Evolutionary conservation across 352 stramenopile species (phyloP), one percentile per base, ranked within the genome.

Genomic region (Phytophthora sp.): DNA sequence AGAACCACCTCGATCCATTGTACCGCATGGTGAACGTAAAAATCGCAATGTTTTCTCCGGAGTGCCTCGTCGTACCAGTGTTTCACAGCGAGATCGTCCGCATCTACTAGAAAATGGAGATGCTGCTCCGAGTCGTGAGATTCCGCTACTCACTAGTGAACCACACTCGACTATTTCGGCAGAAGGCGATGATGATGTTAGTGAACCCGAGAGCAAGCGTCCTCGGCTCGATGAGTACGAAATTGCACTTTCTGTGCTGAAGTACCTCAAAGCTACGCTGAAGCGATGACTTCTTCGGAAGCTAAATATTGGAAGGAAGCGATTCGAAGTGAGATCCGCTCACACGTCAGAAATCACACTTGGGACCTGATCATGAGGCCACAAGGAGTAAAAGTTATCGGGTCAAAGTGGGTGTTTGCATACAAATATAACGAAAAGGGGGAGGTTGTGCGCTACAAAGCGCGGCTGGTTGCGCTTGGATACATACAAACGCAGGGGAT

Each of bases 391-490:
- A 75, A 78, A 28, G 32, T 63, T 1, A 57, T 78, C 23, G 55
- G 59, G 3, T 61, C 8, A 27, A 67, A 71, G 35, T 72, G 51
- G 71, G 49, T 76, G 1, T 79, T 69, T 34, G 51, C 55, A 10
- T 21, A 18, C 8, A 74, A 78, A 38, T 38, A 27, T 20, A 34
- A 79, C 18, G 55, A 66, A 23, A 48, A 41, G 13, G 60, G 54
- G n/a, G 44, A 71, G 9, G 34, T 69, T 21, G 15, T 42, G 18
- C 58, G 62, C 20, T 76, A 53, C 55, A 79, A 79, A 32, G 60
- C 66, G n/a, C 46, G 66, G 1, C 26, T 76, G 1, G 49, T 73
- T n/a, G 38, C 60, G 20, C 54, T 66, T 17, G 70, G 65, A 13
- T 78, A 49, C 54, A n/a, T 45, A 13, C 66, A 73, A 38, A 54